phyloP scores from a whole-genome alignment of 164 flowering plant species.

The Umbellularia californica region DNA sequence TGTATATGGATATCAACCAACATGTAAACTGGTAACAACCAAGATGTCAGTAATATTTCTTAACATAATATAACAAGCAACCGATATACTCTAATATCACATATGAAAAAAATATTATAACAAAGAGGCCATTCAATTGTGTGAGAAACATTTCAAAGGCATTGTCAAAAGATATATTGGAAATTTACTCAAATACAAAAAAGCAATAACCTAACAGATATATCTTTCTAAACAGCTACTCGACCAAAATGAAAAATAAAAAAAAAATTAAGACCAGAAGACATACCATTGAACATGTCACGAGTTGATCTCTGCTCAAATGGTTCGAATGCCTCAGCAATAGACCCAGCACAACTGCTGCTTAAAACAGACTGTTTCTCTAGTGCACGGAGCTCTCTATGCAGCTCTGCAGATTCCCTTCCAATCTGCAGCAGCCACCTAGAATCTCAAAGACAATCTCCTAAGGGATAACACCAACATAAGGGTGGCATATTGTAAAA shows the following conservation, averaged over 20 bases:
- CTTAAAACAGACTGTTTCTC: conserved; percentile 45
- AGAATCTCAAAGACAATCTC: conserved; percentile 5
- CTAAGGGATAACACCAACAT: not conserved
- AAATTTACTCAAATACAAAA: not conserved
- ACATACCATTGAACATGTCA: conserved; percentile 55
- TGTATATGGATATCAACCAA: not conserved
- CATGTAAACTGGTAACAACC: not conserved
- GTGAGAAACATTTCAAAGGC: not conserved
- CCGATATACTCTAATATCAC: no score
- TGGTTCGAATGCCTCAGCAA: conserved; percentile 47
- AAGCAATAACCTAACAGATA: not conserved
- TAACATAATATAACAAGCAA: no score
- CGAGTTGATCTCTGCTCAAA: conserved; percentile 37
- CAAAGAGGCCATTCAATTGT: not conserved
- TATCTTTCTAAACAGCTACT: not conserved
- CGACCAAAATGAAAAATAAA: no score
- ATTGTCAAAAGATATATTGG: not conserved
- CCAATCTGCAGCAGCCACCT: conserved; percentile 34
- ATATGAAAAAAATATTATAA: not conserved
- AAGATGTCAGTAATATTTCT: not conserved
- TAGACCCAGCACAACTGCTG: conserved; percentile 32
- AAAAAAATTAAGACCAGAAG: not conserved
- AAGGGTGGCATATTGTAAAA: not conserved
- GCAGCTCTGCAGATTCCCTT: conserved; percentile 52
- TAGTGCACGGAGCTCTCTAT: conserved; percentile 41